phyloP scores from a whole-genome alignment of 1,284 basidiomycete species.

The Inonotus hispidus region DNA sequence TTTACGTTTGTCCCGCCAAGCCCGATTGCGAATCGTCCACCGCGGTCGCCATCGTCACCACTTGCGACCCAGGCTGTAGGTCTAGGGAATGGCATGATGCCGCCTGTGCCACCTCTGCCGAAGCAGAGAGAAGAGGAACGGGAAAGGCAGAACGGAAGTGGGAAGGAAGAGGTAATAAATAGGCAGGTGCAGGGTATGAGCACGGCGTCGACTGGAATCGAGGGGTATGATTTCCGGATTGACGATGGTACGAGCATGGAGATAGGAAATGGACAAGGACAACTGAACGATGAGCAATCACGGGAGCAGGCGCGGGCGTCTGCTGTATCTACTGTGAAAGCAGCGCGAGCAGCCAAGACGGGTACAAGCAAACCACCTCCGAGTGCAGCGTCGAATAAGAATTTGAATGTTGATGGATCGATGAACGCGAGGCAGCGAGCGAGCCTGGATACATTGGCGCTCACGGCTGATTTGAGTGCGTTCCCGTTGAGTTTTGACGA shows the following conservation, averaged over 20 bases:
- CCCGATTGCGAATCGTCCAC: conserved; percentile 72
- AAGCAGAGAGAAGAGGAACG: conserved; percentile 30
- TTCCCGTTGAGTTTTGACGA: conserved; percentile 66
- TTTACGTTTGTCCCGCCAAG: conserved; percentile 84
- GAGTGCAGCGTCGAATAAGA: conserved; percentile 14
- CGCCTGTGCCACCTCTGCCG: conserved; percentile 16
- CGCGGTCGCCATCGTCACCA: conserved; percentile 68
- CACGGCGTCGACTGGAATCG: conserved; percentile 61
- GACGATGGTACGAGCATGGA: conserved; percentile 31
- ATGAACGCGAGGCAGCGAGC: conserved; percentile 52
- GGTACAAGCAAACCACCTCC: conserved; percentile 14
- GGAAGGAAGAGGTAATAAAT: conserved; percentile 38
- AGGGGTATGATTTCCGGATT: conserved; percentile 75
- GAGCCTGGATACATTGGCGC: conserved; percentile 73
- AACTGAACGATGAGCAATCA: too few relatives aligned
- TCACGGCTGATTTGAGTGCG: conserved; percentile 73
- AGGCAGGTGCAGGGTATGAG: conserved; percentile 60
- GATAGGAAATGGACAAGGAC: background rate
- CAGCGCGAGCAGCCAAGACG: background rate
- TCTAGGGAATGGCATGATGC: conserved; percentile 18
- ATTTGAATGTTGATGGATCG: conserved; percentile 20
- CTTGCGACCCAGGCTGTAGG: conserved; percentile 46
- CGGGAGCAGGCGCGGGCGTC: conserved; percentile 22
- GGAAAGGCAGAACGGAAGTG: conserved; percentile 30
- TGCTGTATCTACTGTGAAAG: conserved; percentile 12